Evolutionary conservation across 257 asterid genomes (phyloP).

Genomic region (Rubia yunnanensis): DNA sequence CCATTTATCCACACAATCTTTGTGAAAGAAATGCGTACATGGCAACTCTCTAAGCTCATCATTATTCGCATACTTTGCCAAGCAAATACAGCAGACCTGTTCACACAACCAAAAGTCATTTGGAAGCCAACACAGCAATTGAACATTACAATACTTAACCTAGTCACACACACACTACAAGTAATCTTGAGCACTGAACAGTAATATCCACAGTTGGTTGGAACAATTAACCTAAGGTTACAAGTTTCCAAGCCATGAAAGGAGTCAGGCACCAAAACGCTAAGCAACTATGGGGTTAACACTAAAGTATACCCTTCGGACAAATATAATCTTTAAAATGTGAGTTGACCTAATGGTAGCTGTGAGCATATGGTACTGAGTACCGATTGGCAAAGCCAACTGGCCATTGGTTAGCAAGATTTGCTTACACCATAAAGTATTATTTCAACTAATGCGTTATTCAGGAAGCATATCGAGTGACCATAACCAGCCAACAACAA

Average conservation of each 20-base stretch:
- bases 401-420: background rate
- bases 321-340: background rate
- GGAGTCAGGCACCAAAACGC: background rate
- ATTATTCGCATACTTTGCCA: constrained; percentile 70
- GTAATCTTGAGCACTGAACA: background rate
- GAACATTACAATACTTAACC: background rate
- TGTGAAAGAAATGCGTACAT: constrained; percentile 87
- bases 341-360: background rate
- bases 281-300: background rate
- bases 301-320: background rate
- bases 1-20: constrained; percentile 95
- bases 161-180: background rate
- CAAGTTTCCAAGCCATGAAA: background rate
- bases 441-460: background rate
- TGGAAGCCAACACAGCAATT: background rate
- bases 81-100: constrained; percentile 95
- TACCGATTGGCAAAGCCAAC: background rate
- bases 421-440: background rate
- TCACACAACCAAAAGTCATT: background rate
- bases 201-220: background rate
- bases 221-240: background rate
- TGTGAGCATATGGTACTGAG: background rate
- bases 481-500: background rate
- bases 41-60: constrained; percentile 86
- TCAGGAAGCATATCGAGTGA: background rate